A percentile compares a stretch with the other conserved stretches of the same genome.
phyloP scores from a whole-genome alignment of 1,139 yeast genomes.

The Saccharomyces hybrid region DNA sequence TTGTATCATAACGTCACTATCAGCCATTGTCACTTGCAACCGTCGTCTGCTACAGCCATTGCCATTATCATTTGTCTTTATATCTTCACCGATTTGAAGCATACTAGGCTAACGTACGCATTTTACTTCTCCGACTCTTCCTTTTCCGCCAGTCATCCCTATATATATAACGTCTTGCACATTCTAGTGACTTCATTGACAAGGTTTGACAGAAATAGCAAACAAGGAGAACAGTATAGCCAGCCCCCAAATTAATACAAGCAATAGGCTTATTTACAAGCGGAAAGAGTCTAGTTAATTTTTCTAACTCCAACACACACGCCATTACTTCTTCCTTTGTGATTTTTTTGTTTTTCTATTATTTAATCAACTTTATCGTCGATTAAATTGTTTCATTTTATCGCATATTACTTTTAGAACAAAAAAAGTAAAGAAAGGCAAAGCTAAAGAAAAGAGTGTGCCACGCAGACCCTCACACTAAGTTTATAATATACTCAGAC shows the following conservation, averaged over 20 bases:
- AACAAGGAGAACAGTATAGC: not conserved
- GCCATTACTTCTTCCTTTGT: not conserved
- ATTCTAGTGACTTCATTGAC: not conserved
- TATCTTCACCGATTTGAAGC: not conserved
- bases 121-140: not conserved
- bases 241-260: not conserved
- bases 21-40: constrained; percentile 1
- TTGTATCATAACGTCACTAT: not conserved
- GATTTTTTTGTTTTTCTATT: not conserved
- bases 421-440: not conserved
- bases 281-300: not conserved
- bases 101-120: not conserved
- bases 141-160: not conserved
- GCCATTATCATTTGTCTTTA: not conserved
- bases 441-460: not conserved
- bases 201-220: not conserved
- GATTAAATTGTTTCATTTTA: not conserved
- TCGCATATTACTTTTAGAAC: not conserved
- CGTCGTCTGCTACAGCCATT: not conserved
- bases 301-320: not conserved
- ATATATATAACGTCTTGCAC: not conserved
- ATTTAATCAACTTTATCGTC: not conserved
- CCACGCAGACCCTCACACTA: not conserved
- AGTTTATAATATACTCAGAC: not conserved
- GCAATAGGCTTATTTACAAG: not conserved